Conservation (phyloP, 495 filamentous ascomycete genomes). For the Neurospora sp. region DNA sequence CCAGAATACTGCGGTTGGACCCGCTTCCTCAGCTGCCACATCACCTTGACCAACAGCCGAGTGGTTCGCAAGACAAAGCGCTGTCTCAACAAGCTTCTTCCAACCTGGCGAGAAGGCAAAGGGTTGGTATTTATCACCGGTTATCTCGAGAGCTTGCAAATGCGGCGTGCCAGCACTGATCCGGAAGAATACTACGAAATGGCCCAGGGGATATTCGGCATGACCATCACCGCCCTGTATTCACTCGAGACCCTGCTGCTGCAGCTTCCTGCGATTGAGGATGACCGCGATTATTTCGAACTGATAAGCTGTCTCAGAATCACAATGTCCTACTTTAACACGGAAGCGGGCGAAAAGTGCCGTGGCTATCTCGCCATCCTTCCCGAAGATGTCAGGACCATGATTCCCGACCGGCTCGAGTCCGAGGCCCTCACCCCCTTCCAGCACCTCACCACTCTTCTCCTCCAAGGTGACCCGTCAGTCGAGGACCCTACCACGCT, state of each 20-base stretch:
- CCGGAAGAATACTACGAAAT: conserved; percentile 8
- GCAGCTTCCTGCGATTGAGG: conserved; percentile 20
- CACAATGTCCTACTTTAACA: conserved; percentile 4
- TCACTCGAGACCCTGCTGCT: conserved; percentile 19
- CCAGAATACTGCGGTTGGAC: conserved; percentile 13
- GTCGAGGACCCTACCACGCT: conserved; percentile 12
- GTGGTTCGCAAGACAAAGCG: conserved; percentile 17
- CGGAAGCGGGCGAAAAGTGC: not conserved
- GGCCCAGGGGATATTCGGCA: conserved; percentile 14
- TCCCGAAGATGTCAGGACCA: not conserved
- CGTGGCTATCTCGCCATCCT: not conserved
- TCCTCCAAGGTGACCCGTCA: conserved; percentile 13
- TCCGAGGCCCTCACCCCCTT: not conserved
- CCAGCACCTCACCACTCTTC: conserved; percentile 5
- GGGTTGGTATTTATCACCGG: not conserved
- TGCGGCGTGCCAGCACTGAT: not conserved
- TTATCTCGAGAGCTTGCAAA: not conserved
- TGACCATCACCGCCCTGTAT: conserved; percentile 12
- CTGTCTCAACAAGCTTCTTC: conserved; percentile 4
- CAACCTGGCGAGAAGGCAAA: conserved; percentile 1
- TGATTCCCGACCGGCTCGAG: not conserved
- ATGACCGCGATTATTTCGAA: conserved; percentile 14
- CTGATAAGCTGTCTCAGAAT: conserved; percentile 1
- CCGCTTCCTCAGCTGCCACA: conserved; percentile 20
- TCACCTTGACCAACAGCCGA: conserved; percentile 15